Base-by-base conservation (phyloP, 768 basidiomycete genomes). In the Hygrophorus russula region DNA sequence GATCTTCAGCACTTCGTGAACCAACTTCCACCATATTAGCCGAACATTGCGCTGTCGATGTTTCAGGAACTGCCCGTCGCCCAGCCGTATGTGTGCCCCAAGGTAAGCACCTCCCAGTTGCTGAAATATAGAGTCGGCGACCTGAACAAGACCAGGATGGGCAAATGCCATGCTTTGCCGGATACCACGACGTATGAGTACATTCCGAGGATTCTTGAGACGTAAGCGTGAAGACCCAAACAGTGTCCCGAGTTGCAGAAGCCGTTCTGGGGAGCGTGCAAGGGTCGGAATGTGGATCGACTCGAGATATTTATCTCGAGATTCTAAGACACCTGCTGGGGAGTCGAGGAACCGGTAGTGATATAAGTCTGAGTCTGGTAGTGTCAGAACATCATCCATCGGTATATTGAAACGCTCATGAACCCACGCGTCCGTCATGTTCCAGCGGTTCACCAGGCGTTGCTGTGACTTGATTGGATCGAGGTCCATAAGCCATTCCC, bases 151-250 rank as follows among this genome's bases (percentile, higher is more conserved):
- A 9, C 60, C 50, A 5, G 69, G 59, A 49, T 82, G 78, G 14
- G 59, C 52, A 53, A 80, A 73, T 6, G 66, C 59, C 82, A 89
- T 86, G 33, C 54, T 56, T 44, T 62, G 59, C 12, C 83, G 73
- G 39, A 82, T 63, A 13, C 59, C 51, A 5, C 62, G 55, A 2
- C 78, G 74, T 19, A 76, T 52, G 11, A 53, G 56, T 39, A 64
- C 53, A 49, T 76, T 70, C 11, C 53, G 52, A 7, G 53, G 50
- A 20, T 63, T 52, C 15, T 61, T 66, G 0, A 86, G 65, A 17
- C 71, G 68, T 2, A 89, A 61, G 7, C 88, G 73, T 2, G 78
- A 77, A 1, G 83, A 80, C 4, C 84, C 85, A 59, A 89, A 89
- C 1, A 89, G 68, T 0, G 80, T 78, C 7, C 87, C 87, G 11